Conservation (phyloP, 257 asterid genomes). For the Scutellaria baicalensis region DNA sequence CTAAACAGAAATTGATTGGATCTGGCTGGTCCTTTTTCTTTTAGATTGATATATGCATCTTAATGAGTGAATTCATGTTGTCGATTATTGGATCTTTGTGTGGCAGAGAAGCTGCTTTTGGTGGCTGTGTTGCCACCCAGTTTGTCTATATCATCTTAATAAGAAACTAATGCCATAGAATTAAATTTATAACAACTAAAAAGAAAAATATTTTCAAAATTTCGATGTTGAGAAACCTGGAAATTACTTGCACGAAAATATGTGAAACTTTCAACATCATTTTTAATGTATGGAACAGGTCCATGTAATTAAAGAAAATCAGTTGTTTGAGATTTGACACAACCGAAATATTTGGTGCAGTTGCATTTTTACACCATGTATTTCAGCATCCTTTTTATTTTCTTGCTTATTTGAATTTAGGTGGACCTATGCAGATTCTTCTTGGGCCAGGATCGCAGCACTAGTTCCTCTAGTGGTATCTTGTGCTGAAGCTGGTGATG, state of each 20-base stretch:
- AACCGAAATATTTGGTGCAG: not conserved
- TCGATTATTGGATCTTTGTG: not conserved
- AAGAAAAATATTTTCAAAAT: too few relatives aligned
- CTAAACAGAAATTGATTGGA: not conserved
- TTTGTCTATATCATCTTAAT: not conserved
- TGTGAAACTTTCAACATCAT: not conserved
- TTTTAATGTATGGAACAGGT: not conserved
- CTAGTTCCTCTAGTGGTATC: conserved; percentile 87
- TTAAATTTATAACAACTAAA: not conserved
- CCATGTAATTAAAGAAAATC: not conserved
- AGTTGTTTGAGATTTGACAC: conserved; percentile 11
- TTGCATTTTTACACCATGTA: not conserved
- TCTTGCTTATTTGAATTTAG: conserved; percentile 66
- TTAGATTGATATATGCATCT: not conserved
- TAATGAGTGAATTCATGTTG: not conserved
- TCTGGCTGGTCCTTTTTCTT: not conserved
- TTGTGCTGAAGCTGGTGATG: conserved; percentile 92
- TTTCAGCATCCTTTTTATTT: conserved; percentile 27
- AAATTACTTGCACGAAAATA: not conserved
- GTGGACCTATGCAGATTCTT: conserved; percentile 99
- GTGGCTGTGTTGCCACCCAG: not conserved
- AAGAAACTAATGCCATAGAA: too few relatives aligned
- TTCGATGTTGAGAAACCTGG: not conserved
- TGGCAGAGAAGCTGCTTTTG: not conserved
- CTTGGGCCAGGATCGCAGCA: conserved; percentile 98